phyloP scores from a whole-genome alignment of 2,329 filamentous ascomycete genomes.

The Cordyceps fumosorosea region DNA sequence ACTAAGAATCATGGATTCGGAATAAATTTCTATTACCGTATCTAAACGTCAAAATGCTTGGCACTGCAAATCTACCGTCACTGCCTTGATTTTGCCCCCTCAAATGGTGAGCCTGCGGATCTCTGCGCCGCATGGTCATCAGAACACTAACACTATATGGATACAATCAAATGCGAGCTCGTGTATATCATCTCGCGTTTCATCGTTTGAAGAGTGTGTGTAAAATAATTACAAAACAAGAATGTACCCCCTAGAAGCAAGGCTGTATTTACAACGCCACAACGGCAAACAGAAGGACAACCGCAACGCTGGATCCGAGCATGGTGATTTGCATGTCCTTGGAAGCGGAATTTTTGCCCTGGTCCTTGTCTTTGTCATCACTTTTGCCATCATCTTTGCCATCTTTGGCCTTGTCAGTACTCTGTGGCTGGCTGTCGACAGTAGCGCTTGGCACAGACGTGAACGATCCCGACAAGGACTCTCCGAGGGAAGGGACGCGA shows the following conservation, averaged over 20 bases:
- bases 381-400: conserved; percentile 2
- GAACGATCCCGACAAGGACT: conserved; percentile 32
- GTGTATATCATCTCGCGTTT: background rate
- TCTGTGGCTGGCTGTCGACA: conserved; percentile 14
- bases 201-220: background rate
- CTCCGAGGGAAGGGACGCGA: conserved; percentile 61
- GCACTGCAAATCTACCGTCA: background rate
- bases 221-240: background rate
- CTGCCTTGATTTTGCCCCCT: background rate
- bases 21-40: background rate
- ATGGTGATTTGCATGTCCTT: conserved; percentile 23
- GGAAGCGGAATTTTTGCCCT: conserved; percentile 12
- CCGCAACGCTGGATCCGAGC: conserved; percentile 23
- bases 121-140: background rate
- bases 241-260: background rate
- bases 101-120: background rate
- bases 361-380: conserved; percentile 8
- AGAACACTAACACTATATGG: background rate
- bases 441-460: conserved; percentile 16
- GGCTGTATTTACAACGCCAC: conserved; percentile 16
- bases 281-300: conserved; percentile 24
- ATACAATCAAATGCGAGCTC: background rate
- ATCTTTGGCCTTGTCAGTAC: conserved; percentile 8
- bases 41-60: background rate
- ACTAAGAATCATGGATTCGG: background rate